Evolutionary conservation across 805 yeast genomes (phyloP), one percentile per base, ranked within the genome.

Genomic region (Pichia californica): DNA sequence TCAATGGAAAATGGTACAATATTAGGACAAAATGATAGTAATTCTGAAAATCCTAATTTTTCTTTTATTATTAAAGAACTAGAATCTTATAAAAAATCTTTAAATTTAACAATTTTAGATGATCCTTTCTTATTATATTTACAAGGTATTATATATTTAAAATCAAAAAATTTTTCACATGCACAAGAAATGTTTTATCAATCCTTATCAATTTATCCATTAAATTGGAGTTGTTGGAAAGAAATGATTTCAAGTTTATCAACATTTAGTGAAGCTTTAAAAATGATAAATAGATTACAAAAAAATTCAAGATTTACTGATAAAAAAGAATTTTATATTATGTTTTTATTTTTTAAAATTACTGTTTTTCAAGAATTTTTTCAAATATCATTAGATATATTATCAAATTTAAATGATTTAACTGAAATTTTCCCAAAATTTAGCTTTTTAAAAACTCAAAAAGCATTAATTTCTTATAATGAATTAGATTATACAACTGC

Each of bases 161-260:
- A 77, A 52, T 81, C 81, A 53, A 79, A 79, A 38, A 79, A 82
- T 50, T 63, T 64, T n/a, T 51, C 65, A 2, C 59, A 67, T 29
- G 96, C 97, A 0, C 79, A 81, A 45, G 68, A 73, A 20, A 67
- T 68, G 36, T 70, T 89, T 27, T 67, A 79, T 26, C 70, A 70
- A 37, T 82, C 96, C 1, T 57, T 91, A 13, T 66, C 72, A 20
- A 40, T 71, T 25, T 88, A 81, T 53, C 95, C 97, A 0, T 84
- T 73, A 60, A 91, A 91, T 60, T 93, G 99, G 99, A 76, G 89
- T 43, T 83, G 93, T 46, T 93, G 97, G 97, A 71, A 74, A 45
- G 97, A 91, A 57, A 67, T 93, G 31, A 66, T 79, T 11, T 67
- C 77, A 4, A 77, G 86, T 41, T 63, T 87, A 25, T 62, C 75